These are phyloP conservation scores for Aspergillus udagawae DNA, from an alignment of 2,329 filamentous ascomycete species.

Conservation along the genomic window DNA sequence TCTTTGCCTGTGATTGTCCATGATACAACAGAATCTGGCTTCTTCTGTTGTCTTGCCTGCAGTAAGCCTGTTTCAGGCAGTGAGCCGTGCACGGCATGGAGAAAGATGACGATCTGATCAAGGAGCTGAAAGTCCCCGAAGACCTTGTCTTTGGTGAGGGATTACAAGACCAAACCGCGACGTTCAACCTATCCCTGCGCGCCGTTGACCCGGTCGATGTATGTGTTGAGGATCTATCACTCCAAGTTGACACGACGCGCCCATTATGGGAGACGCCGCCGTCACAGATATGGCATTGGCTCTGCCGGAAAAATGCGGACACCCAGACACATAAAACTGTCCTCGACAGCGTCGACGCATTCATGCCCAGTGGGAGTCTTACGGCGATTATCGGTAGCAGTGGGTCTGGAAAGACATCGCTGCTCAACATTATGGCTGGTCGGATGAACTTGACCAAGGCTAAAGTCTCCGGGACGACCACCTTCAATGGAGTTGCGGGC, in stretches of 20 bases:
- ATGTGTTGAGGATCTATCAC: constrained; percentile 29
- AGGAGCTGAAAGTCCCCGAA: constrained; percentile 6
- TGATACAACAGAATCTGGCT: not conserved
- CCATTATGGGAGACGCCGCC: constrained; percentile 31
- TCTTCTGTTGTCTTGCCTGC: not conserved
- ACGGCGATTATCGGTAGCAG: constrained; percentile 74
- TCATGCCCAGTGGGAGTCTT: constrained; percentile 61
- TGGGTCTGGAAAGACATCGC: constrained; percentile 68
- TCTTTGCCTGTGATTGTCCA: not conserved
- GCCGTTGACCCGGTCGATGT: constrained; percentile 40
- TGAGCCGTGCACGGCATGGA: not conserved
- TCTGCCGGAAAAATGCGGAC: constrained; percentile 23
- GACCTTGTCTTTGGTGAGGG: constrained; percentile 2
- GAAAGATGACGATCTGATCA: not conserved
- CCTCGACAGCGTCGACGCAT: constrained; percentile 60
- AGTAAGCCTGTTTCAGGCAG: not conserved
- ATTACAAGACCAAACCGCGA: constrained; percentile 8
- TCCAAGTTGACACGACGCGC: constrained; percentile 30
- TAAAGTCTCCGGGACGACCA: constrained; percentile 49
- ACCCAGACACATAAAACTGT: constrained; percentile 44
- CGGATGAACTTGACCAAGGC: constrained; percentile 58
- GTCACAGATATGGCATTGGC: constrained; percentile 26
- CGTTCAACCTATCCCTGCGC: constrained; percentile 36
- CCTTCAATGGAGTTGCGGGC: constrained; percentile 58
- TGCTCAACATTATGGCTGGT: constrained; percentile 68